Evolutionary conservation across 805 yeast species (phyloP), one percentile per base, ranked within the genome.

Genomic region (fission yeast (Schizosaccharomyces pombe)): DNA sequence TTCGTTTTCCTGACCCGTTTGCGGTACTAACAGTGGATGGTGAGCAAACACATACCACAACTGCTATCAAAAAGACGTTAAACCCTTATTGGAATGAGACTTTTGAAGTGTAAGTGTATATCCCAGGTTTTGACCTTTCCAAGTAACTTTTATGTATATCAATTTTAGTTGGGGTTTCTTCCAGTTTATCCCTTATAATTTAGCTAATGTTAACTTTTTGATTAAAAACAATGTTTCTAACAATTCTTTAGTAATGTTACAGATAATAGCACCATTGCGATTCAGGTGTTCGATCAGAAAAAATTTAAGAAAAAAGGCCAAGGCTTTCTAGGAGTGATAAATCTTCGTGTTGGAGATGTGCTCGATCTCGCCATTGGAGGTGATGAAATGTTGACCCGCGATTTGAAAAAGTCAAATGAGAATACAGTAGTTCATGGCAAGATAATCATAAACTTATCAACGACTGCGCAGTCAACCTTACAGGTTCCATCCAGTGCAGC

Each of bases 1-100:
- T 87, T 65, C 77, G 91, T 56, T 83, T 87, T 58, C 98, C 99
- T 1, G 98, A 91, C 67, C 98, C 99, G 9, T 91, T 91, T 70
- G 95, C 96, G 1, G 97, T 91, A 34, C 72, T 91, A 58, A 89
- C 97, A 11, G 87, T 91, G n/a, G 98, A 91, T 67, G 97, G 97
- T 3, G 79, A 84, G 22, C 98, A 91, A 65, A 91, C 97, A 1
- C 85, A 85, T 64, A 82, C 95, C 19, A 91, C 99, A 1, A 78
- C 85, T 53, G 91, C 94, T 34, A 91, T 93, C 31, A 85, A 85
- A 63, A 86, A 85, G 68, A 91, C 97, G 2, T 71, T 89, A 61
- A 85, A 91, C 63, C 99, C 99, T 9, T 91, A 87, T 68, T 91
- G 99, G 99, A 87, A 91, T 68, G 95, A 91, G 68, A 71, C 82